Percentiles rank a stretch among this genome's conserved stretches.
Conservation (phyloP, 306 rosid genomes). For the Astragalus glycyphyllos region DNA sequence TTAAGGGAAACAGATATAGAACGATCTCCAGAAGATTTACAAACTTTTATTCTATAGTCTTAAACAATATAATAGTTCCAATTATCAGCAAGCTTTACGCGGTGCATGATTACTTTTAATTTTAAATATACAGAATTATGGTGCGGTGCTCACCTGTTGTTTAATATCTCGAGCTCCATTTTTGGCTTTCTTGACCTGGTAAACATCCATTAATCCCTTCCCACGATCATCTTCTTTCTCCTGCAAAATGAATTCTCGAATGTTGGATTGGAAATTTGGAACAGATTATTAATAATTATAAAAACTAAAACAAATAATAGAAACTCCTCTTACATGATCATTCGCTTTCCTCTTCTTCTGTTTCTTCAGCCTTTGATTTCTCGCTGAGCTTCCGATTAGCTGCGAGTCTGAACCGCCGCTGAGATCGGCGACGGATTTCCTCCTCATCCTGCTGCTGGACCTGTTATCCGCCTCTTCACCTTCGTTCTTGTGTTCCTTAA, state of each 20-base stretch:
- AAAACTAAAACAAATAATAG: neutral
- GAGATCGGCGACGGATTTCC: slow-evolving; percentile 27
- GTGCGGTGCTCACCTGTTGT: slow-evolving; percentile 21
- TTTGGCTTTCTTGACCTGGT: slow-evolving; percentile 25
- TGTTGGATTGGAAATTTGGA: too few relatives aligned
- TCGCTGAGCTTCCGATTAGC: slow-evolving; percentile 23
- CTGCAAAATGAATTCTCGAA: slow-evolving; percentile 9
- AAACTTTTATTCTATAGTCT: neutral
- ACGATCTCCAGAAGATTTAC: slow-evolving; percentile 14
- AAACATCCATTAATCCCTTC: slow-evolving; percentile 3
- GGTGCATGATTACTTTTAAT: neutral
- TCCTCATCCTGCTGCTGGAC: slow-evolving; percentile 20
- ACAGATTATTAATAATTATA: neutral
- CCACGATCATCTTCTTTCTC: slow-evolving; percentile 7
- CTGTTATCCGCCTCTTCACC: neutral
- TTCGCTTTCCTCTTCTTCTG: slow-evolving; percentile 18
- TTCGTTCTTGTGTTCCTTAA: slow-evolving; percentile 21
- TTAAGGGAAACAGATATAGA: neutral
- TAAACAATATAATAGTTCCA: neutral
- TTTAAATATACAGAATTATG: neutral
- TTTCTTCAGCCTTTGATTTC: slow-evolving; percentile 2
- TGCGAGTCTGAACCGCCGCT: slow-evolving; percentile 42
- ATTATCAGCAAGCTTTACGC: neutral
- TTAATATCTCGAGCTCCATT: slow-evolving; percentile 26
- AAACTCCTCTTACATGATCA: slow-evolving; percentile 27